Conservation (phyloP, 768 basidiomycete genomes). For the Hypholoma fasciculare region DNA sequence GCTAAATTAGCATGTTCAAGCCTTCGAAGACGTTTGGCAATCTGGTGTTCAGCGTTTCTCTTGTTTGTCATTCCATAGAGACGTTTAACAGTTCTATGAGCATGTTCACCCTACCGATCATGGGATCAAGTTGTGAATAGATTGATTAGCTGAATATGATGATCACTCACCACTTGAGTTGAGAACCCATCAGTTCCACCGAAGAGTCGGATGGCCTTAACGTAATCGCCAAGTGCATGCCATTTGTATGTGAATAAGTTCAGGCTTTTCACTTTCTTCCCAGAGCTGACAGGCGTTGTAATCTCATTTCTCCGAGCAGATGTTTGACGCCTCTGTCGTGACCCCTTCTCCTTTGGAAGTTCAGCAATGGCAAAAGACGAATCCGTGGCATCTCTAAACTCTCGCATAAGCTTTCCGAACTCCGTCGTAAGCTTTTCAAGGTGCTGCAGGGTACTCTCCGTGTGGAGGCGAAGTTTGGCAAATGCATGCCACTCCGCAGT, state of each 20-base stretch:
- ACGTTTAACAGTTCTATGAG: too few species aligned
- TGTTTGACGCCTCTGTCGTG: slow-evolving; percentile 24
- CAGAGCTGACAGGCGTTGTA: background rate
- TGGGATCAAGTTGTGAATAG: slow-evolving; percentile 2
- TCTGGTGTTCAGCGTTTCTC: slow-evolving; percentile 8
- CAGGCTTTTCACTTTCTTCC: slow-evolving; percentile 22
- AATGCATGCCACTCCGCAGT: slow-evolving; percentile 31
- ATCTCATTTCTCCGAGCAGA: background rate
- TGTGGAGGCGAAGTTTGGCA: too few species aligned
- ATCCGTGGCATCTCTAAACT: too few species aligned
- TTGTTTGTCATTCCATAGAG: slow-evolving; percentile 13
- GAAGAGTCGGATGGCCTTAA: slow-evolving; percentile 20
- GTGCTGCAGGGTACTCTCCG: slow-evolving; percentile 18
- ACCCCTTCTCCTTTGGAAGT: slow-evolving; percentile 34
- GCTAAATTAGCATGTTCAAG: too few species aligned
- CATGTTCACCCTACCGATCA: slow-evolving; percentile 12
- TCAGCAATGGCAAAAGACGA: slow-evolving; percentile 26
- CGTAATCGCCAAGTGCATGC: slow-evolving; percentile 37
- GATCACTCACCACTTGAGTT: slow-evolving; percentile 34
- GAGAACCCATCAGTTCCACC: slow-evolving; percentile 38
- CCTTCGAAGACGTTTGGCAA: slow-evolving; percentile 4
- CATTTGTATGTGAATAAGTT: too few species aligned
- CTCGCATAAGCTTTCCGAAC: slow-evolving; percentile 28
- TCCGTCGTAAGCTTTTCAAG: slow-evolving; percentile 23
- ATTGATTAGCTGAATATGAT: background rate